Conservation (phyloP, 2,329 filamentous ascomycete species). For the Purpureocillium lavendulum region DNA sequence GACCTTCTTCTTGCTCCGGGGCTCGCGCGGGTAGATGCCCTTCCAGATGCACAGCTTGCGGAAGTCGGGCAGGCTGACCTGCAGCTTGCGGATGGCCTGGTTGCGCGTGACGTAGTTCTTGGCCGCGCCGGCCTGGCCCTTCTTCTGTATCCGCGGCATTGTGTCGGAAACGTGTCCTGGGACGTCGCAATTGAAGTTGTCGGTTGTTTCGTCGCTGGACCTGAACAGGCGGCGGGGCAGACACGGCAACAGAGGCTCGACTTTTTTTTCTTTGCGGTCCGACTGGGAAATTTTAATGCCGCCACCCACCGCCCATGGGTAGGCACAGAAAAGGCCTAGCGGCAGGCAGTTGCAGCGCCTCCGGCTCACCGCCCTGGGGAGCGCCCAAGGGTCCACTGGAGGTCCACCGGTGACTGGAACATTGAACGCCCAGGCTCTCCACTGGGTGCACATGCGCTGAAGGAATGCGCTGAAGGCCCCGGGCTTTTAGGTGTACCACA, state of each 20-base stretch:
- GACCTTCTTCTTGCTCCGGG: constrained; percentile 93
- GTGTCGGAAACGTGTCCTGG: constrained; percentile 10
- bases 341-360: background rate
- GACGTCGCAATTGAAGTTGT: constrained; percentile 3
- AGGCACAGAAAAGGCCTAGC: constrained; percentile 8
- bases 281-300: constrained; percentile 25
- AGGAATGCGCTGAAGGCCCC: background rate
- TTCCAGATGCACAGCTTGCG: constrained; percentile 99
- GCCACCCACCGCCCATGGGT: constrained; percentile 15
- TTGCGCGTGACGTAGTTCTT: constrained; percentile 98
- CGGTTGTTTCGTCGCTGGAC: no score
- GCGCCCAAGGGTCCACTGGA: background rate
- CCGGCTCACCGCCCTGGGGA: constrained; percentile 15
- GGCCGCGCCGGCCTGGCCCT: constrained; percentile 83
- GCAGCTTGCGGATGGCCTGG: constrained; percentile 93
- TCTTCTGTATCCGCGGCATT: constrained; percentile 82
- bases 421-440: no score
- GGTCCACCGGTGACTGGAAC: background rate
- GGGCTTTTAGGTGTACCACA: background rate
- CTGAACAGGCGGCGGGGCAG: constrained; percentile 23
- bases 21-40: constrained; percentile 96
- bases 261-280: constrained; percentile 19
- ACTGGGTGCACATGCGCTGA: no score
- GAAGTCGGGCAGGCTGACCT: constrained; percentile 95
- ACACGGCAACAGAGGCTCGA: constrained; percentile 9